Percentiles rank a stretch among this genome's conserved stretches.
Conservation (phyloP, 768 basidiomycete species). For the Boletus sp. region DNA sequence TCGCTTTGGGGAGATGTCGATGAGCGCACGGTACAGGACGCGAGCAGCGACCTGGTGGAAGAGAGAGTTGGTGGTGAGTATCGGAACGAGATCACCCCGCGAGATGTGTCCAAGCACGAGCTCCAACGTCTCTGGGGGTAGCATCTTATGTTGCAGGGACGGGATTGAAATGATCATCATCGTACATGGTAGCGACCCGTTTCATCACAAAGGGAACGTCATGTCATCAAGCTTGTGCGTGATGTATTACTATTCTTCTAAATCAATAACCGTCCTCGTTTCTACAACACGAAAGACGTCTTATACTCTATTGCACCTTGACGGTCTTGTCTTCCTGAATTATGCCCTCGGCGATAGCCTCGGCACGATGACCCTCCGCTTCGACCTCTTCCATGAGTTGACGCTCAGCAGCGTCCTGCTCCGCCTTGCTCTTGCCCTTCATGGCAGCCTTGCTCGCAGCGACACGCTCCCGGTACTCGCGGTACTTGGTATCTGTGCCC, state of each 20-base stretch:
- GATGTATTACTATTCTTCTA: constrained; percentile 10
- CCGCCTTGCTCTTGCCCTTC: constrained; percentile 51
- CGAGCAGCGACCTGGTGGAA: constrained; percentile 32
- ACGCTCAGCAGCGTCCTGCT: constrained; percentile 54
- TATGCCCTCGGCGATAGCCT: constrained; percentile 49
- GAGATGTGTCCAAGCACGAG: constrained; percentile 28
- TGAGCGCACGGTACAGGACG: constrained; percentile 37
- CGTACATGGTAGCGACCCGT: not conserved
- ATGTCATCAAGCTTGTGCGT: constrained; percentile 4
- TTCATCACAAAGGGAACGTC: not conserved
- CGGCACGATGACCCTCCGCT: constrained; percentile 67
- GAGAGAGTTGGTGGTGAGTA: constrained; percentile 23
- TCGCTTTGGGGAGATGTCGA: constrained; percentile 28
- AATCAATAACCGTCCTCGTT: not conserved
- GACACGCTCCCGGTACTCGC: constrained; percentile 68
- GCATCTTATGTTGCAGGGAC: not conserved
- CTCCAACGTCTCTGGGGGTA: constrained; percentile 39
- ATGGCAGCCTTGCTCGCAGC: constrained; percentile 54
- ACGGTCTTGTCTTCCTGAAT: constrained; percentile 12
- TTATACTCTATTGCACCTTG: constrained; percentile 25
- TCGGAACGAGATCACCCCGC: constrained; percentile 23
- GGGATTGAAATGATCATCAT: too few relatives aligned
- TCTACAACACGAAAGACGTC: not conserved
- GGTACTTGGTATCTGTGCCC: constrained; percentile 91
- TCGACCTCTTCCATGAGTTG: constrained; percentile 68